Base-by-base conservation (phyloP, 2,329 filamentous ascomycete genomes). In the Penicillium sclerotigenum region DNA sequence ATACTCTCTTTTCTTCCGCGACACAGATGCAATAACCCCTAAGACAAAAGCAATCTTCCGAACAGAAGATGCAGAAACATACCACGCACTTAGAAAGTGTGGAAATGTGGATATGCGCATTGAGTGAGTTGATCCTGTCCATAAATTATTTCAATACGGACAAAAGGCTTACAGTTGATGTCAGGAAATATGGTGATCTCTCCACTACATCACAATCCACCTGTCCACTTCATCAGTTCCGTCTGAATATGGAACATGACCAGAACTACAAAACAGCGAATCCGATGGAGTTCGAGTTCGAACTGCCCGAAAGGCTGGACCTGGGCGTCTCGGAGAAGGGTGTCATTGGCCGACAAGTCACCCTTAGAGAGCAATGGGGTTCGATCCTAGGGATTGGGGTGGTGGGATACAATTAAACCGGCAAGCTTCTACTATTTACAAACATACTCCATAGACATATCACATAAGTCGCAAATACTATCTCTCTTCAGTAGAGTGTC, bases 291-390 rank as follows among this genome's bases (percentile, higher is more conserved):
- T 53, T 71, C 36, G 66, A 71, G 37, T 62, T 71, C 14, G 59
- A 65, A 18, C 54, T 73, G 29, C 66, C 70, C 10, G 64, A 71
- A 41, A 49, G 58, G 47, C 53, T 73, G 53, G 70, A 73, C 42
- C 54, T 73, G 37, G 69, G 65, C n/a, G 64, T 73, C 16, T 73
- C 71, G 8, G 68, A 68, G 43, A 65, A 54, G 29, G 71, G 71
- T 10, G 69, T 73, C 26, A 68, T 73, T 7, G 71, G 71, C 18
- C 60, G 71, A 26, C 64, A 68, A 53, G 65, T 73, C 1, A 71
- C 70, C 1, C 58, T 73, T 18, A 46, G 62, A 20, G 62, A 67
- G 34, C 60, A 54, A 10, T 60, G 64, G 1, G 59, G 55, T 8
- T 46, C 57, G 29, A 55, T 65, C 1, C 48, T 73, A 22, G 71